phyloP scores from a whole-genome alignment of 1,139 yeast species.

The Pichia norvegensis region DNA sequence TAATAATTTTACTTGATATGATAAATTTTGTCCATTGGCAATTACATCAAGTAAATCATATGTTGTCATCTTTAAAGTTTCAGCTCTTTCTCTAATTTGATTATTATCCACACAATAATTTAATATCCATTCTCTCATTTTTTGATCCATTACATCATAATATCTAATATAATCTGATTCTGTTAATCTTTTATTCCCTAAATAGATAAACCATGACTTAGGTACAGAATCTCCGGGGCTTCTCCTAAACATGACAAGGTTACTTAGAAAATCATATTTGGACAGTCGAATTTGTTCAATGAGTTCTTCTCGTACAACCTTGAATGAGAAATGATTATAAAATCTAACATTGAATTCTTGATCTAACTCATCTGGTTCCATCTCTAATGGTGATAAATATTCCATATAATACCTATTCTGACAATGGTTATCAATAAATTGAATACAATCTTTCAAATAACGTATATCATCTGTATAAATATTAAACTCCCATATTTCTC shows the following conservation, averaged over 20 bases:
- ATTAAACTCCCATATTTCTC: constrained; percentile 12
- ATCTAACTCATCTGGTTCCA: constrained; percentile 5
- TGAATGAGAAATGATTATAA: constrained; percentile 8
- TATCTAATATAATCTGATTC: constrained; percentile 6
- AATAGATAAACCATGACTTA: constrained; percentile 6
- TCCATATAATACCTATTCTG: constrained; percentile 1
- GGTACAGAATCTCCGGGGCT: not conserved
- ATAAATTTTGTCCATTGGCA: constrained; percentile 6
- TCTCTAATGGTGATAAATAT: constrained; percentile 7
- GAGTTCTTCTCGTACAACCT: constrained; percentile 5
- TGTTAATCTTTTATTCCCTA: constrained; percentile 1
- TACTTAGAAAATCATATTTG: constrained; percentile 1
- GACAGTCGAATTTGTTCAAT: constrained; percentile 5
- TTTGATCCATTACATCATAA: constrained; percentile 11
- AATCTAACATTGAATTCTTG: constrained; percentile 9
- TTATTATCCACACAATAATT: constrained; percentile 7
- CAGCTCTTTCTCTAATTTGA: not conserved
- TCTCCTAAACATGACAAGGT: constrained; percentile 1
- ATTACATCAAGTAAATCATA: constrained; percentile 4
- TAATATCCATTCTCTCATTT: constrained; percentile 10
- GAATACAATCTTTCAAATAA: constrained; percentile 7
- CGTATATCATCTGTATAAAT: constrained; percentile 7
- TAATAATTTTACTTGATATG: constrained; percentile 9
- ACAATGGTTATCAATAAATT: constrained; percentile 9
- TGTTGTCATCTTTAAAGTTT: not conserved